Evolutionary conservation across 345 rosid species (phyloP).

Genomic region (Zanthoxylum bungeanum): DNA sequence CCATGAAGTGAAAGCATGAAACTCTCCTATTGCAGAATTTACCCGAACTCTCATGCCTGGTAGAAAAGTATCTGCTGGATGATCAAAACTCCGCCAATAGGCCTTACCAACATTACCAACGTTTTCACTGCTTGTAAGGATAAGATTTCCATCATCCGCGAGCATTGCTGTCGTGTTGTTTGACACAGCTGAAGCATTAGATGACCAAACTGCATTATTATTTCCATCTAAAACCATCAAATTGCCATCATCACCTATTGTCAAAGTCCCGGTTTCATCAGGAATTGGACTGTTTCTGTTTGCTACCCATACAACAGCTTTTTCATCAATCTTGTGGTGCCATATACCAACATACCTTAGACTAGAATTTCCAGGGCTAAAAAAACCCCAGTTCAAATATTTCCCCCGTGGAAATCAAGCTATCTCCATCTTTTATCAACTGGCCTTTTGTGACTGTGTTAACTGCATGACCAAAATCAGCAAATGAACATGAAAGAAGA

Average conservation of each 20-base stretch:
- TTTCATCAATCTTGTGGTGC: slow-evolving; percentile 38
- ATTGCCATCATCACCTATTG: slow-evolving; percentile 47
- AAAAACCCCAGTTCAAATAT: slow-evolving; percentile 60
- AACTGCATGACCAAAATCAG: slow-evolving; percentile 26
- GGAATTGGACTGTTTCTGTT: slow-evolving; percentile 54
- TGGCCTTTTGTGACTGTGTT: slow-evolving; percentile 35
- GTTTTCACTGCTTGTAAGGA: slow-evolving; percentile 25
- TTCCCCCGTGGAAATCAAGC: slow-evolving; percentile 29
- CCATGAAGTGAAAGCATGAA: slow-evolving; percentile 55
- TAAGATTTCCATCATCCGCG: slow-evolving; percentile 31
- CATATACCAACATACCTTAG: slow-evolving; percentile 60
- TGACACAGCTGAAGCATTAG: slow-evolving; percentile 25
- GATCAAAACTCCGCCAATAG: slow-evolving; percentile 61
- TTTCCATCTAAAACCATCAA: slow-evolving; percentile 44
- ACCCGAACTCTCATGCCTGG: slow-evolving; percentile 61
- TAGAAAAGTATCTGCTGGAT: slow-evolving; percentile 57
- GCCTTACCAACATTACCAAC: slow-evolving; percentile 1
- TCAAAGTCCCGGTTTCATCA: slow-evolving; percentile 38
- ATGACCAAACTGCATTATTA: slow-evolving; percentile 42
- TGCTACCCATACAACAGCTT: slow-evolving; percentile 62
- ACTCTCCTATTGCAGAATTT: slow-evolving; percentile 34
- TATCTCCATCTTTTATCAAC: slow-evolving; percentile 41
- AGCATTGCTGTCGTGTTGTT: slow-evolving; percentile 37
- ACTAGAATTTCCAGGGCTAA: slow-evolving; percentile 42
- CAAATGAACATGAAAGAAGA: slow-evolving; percentile 15